Evolutionary conservation across 441 rosid genomes (phyloP).

Genomic region (Populus hybrid): DNA sequence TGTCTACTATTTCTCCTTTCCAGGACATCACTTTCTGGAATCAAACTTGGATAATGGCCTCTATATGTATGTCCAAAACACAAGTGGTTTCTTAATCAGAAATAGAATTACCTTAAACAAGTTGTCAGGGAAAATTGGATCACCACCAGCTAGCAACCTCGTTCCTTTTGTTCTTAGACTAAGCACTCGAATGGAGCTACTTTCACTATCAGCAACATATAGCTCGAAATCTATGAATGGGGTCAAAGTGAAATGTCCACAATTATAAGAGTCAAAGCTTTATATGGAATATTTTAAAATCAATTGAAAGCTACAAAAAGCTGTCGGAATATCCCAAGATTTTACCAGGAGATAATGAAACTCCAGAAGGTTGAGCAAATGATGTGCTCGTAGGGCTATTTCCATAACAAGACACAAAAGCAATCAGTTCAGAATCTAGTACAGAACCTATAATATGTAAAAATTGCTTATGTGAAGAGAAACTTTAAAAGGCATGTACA

Average conservation of each 20-base stretch:
- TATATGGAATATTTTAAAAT: neutral
- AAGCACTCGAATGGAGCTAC: conserved; percentile 91
- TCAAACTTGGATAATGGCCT: neutral
- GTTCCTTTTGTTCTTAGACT: conserved; percentile 90
- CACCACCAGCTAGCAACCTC: conserved; percentile 88
- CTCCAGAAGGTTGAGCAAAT: conserved; percentile 95
- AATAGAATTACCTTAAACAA: conserved; percentile 66
- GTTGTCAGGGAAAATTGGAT: conserved; percentile 75
- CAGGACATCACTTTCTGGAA: neutral
- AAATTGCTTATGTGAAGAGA: neutral
- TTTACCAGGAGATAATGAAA: conserved; percentile 75
- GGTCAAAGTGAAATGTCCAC: conserved; percentile 9
- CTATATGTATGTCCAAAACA: neutral
- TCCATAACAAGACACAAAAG: conserved; percentile 20
- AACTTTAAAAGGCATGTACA: neutral
- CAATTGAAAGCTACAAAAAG: conserved; percentile 1
- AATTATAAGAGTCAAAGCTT: neutral
- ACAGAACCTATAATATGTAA: neutral
- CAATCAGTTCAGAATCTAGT: conserved; percentile 4
- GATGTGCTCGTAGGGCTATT: conserved; percentile 74
- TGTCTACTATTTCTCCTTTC: neutral
- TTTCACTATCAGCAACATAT: conserved; percentile 94
- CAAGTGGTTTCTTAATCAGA: conserved; percentile 9
- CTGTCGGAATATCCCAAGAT: conserved; percentile 14
- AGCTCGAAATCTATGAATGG: conserved; percentile 56